phyloP scores from a whole-genome alignment of 2,329 filamentous ascomycete genomes.

The Dichotomopilus funicola region DNA sequence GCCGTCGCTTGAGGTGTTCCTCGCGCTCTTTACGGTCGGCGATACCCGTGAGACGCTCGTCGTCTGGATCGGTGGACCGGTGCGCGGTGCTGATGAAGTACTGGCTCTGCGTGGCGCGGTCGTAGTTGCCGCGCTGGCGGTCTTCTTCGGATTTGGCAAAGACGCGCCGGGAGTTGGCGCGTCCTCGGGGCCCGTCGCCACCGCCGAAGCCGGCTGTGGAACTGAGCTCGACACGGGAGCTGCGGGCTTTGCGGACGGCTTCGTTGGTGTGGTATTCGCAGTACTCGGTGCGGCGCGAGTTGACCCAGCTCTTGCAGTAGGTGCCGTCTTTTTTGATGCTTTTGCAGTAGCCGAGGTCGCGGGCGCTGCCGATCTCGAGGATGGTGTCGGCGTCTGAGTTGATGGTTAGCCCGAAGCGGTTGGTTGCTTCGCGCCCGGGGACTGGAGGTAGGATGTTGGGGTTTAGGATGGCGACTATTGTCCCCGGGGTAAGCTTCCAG shows the following conservation, averaged over 20 bases:
- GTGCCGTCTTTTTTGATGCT: slow-evolving; percentile 77
- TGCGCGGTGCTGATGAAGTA: slow-evolving; percentile 43
- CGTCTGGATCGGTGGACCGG: slow-evolving; percentile 26
- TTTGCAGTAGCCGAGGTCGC: slow-evolving; percentile 86
- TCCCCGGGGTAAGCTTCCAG: slow-evolving; percentile 91
- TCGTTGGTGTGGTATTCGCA: slow-evolving; percentile 91
- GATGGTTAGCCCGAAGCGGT: slow-evolving; percentile 78
- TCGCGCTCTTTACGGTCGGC: slow-evolving; percentile 55
- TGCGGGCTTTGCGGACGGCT: slow-evolving; percentile 61
- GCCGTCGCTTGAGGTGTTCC: slow-evolving; percentile 57
- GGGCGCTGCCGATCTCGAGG: slow-evolving; percentile 76
- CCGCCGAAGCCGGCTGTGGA: slow-evolving; percentile 49
- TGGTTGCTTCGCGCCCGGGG: slow-evolving; percentile 65
- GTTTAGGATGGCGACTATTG: slow-evolving; percentile 85
- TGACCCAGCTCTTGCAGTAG: slow-evolving; percentile 76
- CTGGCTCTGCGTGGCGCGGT: slow-evolving; percentile 51
- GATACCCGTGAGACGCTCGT: slow-evolving; percentile 55
- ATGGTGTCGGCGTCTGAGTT: slow-evolving; percentile 83
- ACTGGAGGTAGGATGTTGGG: slow-evolving; percentile 85
- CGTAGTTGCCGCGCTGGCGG: slow-evolving; percentile 48
- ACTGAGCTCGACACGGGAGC: slow-evolving; percentile 72
- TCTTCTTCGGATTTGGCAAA: slow-evolving; percentile 24
- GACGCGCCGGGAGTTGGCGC: slow-evolving; percentile 1
- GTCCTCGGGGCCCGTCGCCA: slow-evolving; percentile 23
- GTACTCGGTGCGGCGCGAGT: slow-evolving; percentile 78